phyloP scores from a whole-genome alignment of 1,284 basidiomycete species.

The Neotropicomus parvogracilis region DNA sequence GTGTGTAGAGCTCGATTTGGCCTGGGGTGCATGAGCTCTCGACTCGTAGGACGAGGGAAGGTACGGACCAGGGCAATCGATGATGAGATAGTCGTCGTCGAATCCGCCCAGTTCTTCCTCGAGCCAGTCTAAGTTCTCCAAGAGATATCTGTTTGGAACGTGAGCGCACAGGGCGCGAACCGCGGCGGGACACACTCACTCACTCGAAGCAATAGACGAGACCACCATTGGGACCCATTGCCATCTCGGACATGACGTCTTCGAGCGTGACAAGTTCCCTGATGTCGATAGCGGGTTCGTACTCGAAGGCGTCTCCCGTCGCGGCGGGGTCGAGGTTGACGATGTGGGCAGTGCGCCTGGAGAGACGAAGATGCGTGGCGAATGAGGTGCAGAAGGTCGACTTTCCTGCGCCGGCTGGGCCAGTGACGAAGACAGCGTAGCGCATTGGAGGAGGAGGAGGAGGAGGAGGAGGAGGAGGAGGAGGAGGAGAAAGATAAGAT shows the following conservation, averaged over 20 bases:
- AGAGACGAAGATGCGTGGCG: constrained; percentile 84
- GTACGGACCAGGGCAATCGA: constrained; percentile 89
- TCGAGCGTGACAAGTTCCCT: constrained; percentile 89
- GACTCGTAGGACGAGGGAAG: neutral
- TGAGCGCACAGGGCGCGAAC: neutral
- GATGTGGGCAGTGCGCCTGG: constrained; percentile 85
- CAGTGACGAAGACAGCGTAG: constrained; percentile 85
- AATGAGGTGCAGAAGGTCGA: constrained; percentile 91
- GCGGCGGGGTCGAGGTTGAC: constrained; percentile 99
- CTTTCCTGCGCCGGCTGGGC: constrained; percentile 97
- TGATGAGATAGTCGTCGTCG: constrained; percentile 96
- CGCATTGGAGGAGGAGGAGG: constrained; percentile 53
- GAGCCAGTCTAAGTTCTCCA: constrained; percentile 99
- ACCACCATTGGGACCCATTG: constrained; percentile 96
- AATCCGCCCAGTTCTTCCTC: constrained; percentile 93
- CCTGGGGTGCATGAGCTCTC: constrained; percentile 45
- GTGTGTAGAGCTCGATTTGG: constrained; percentile 98
- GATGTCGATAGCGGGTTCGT: constrained; percentile 93
- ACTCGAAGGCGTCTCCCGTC: constrained; percentile 81
- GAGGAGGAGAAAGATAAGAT: constrained; percentile 17
- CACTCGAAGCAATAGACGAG: constrained; percentile 99
- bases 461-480: neutral
- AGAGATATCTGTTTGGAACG: constrained; percentile 69
- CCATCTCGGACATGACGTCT: constrained; percentile 96
- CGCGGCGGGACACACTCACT: constrained; percentile 50